Percentiles rank a stretch among this genome's conserved stretches.
Conservation (phyloP, 1,284 basidiomycete genomes). For the Pyrrhoderma lamaoense region DNA sequence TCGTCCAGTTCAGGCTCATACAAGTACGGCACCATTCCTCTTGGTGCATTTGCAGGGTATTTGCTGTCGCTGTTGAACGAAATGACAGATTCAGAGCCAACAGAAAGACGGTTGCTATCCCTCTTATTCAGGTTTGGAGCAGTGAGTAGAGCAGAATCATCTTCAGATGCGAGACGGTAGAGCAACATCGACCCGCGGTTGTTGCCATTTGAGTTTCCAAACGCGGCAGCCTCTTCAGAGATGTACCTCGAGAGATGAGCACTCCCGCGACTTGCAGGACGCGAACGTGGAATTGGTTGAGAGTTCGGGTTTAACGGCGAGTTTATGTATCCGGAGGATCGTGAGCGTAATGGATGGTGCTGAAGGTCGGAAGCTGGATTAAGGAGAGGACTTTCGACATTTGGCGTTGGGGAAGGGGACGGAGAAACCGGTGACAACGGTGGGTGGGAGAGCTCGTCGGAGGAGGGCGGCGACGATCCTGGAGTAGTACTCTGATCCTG, state of each 20-base stretch:
- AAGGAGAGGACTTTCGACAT: too few species aligned
- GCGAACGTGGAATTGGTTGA: constrained; percentile 23
- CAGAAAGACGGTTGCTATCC: constrained; percentile 30
- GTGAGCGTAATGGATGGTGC: constrained; percentile 27
- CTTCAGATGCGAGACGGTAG: constrained; percentile 49
- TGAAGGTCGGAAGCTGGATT: constrained; percentile 11
- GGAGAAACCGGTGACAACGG: too few species aligned
- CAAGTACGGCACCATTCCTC: constrained; percentile 52
- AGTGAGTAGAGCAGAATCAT: constrained; percentile 26
- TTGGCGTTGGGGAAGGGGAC: too few species aligned
- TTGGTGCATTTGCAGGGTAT: constrained; percentile 43
- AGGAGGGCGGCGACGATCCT: too few species aligned
- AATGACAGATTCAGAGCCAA: constrained; percentile 42
- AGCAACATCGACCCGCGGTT: constrained; percentile 57
- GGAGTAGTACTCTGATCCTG: too few species aligned
- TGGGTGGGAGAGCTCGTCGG: too few species aligned
- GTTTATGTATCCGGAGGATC: constrained; percentile 31
- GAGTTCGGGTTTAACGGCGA: constrained; percentile 44
- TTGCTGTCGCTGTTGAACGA: constrained; percentile 61
- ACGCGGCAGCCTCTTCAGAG: constrained; percentile 41
- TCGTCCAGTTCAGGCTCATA: constrained; percentile 31
- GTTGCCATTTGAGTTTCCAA: constrained; percentile 25
- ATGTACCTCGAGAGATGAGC: constrained; percentile 34
- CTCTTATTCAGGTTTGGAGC: constrained; percentile 6
- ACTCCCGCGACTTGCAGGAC: constrained; percentile 29